Evolutionary conservation across 306 rosid species (phyloP), one percentile per base, ranked within the genome.

Genomic region (Inga leiocalycina): DNA sequence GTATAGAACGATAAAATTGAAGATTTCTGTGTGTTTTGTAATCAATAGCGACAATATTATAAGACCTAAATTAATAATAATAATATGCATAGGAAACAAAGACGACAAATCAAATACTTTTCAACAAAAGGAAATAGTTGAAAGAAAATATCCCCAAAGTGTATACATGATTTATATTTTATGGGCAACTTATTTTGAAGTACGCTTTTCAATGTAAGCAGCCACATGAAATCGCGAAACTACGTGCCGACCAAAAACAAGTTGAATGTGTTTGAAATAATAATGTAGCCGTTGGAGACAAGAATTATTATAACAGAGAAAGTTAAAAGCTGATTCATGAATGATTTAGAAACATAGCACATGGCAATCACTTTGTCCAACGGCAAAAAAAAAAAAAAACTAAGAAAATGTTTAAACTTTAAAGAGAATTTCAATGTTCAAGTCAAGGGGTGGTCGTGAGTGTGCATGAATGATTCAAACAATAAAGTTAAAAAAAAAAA

Each of bases 131-230:
- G 20, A 77, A 77, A 27, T 43, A 24, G 24, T 62, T 8, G 44
- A 74, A 48, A 54, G 54, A 48, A 67, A 74, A 64, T 74, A 74
- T 49, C 67, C 77, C 20, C 14, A 35, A 67, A 43, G 34, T 43
- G 34, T 27, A 27, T 14, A 12, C 7, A 68, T 2, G 2, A 8
- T 59, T 4, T 39, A 4, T 39, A 39, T 70, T 70, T 70, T 70
- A 5, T 35, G n/a, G 37, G 59, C 5, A 35, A 71, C 74, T 24
- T 78, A 37, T 45, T 64, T 64, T 5, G 17, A 30, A 64, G 39
- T 30, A 30, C 9, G 68, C 12, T 30, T 64, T 27, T 2, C 6
- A 48, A 62, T 45, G 24, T 4, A 12, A 41, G 46, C 37, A 62
- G 66, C 65, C 16, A 48, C 46, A 17, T 3, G 39, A 12, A 71